phyloP scores from a whole-genome alignment of 345 rosid genomes.

The Anacardium occidentale region DNA sequence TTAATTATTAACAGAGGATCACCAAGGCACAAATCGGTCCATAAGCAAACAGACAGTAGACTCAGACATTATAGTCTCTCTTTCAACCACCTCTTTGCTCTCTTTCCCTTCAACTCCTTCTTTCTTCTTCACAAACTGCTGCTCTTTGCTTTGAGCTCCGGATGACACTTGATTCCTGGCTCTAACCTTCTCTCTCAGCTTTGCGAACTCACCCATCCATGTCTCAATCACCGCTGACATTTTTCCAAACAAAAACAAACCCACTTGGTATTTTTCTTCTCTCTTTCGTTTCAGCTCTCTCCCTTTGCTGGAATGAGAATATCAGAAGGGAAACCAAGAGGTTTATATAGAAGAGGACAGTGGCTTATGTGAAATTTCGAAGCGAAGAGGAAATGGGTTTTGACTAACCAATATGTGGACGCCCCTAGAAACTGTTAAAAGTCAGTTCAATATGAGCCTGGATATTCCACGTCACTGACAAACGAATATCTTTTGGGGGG shows the following conservation, averaged over 20 bases:
- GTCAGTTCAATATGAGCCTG: not conserved
- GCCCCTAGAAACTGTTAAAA: not conserved
- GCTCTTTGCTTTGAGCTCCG: slow-evolving; percentile 9
- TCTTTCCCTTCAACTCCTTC: slow-evolving; percentile 26
- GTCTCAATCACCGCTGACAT: slow-evolving; percentile 56
- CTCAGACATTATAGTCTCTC: slow-evolving; percentile 54
- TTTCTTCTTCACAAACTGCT: not conserved
- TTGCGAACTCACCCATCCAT: slow-evolving; percentile 54
- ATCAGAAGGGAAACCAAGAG: slow-evolving; percentile 6
- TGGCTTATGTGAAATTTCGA: not conserved
- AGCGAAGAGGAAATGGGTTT: not conserved
- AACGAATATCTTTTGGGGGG: not conserved
- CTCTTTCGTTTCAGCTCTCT: not conserved
- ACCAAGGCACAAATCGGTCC: slow-evolving; percentile 82
- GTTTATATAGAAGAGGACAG: slow-evolving; percentile 22
- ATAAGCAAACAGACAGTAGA: slow-evolving; percentile 65
- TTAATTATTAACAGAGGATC: slow-evolving; percentile 7
- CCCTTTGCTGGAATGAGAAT: not conserved
- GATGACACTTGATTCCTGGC: slow-evolving; percentile 35
- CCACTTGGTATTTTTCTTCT: not conserved
- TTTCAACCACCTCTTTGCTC: slow-evolving; percentile 28
- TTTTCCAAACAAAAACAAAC: not conserved
- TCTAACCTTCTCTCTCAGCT: slow-evolving; percentile 47
- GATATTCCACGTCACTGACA: not conserved
- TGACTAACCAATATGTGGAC: not conserved